Conservation (phyloP, 2,329 filamentous ascomycete species). For the Ceratocystis diversiconidia region DNA sequence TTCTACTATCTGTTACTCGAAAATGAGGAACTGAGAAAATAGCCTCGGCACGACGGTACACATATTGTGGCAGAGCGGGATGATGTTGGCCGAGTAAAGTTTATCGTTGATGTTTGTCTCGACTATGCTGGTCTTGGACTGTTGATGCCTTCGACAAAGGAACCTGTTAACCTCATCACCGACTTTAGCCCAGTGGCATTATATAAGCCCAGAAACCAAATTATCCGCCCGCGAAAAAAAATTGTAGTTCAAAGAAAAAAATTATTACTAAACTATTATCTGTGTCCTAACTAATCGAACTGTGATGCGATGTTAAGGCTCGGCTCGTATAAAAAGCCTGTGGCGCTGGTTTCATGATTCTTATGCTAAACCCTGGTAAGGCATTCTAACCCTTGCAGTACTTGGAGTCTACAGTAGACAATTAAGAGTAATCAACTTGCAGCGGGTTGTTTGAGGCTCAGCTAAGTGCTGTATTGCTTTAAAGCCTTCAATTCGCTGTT, state of each 20-base stretch:
- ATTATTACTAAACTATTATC: background rate
- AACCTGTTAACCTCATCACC: background rate
- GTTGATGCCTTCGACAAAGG: background rate
- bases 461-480: background rate
- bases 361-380: too few species aligned
- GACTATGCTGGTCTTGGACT: background rate
- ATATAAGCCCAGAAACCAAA: slow-evolving; percentile 16
- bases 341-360: too few species aligned
- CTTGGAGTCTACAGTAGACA: too few species aligned
- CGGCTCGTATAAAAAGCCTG: too few species aligned
- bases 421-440: too few species aligned
- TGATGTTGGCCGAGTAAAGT: background rate
- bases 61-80: slow-evolving; percentile 18
- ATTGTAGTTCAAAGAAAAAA: slow-evolving; percentile 9
- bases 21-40: too few species aligned
- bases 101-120: background rate
- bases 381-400: too few species aligned
- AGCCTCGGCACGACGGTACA: background rate
- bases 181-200: slow-evolving; percentile 16
- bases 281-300: background rate
- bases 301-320: background rate
- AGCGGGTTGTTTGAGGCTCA: too few species aligned
- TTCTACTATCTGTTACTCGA: background rate
- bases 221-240: slow-evolving; percentile 16
- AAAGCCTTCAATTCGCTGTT: background rate